These are phyloP conservation scores for Globisporangium nagaii DNA, from an alignment of 352 stramenopile species.

Conservation along the genomic window DNA sequence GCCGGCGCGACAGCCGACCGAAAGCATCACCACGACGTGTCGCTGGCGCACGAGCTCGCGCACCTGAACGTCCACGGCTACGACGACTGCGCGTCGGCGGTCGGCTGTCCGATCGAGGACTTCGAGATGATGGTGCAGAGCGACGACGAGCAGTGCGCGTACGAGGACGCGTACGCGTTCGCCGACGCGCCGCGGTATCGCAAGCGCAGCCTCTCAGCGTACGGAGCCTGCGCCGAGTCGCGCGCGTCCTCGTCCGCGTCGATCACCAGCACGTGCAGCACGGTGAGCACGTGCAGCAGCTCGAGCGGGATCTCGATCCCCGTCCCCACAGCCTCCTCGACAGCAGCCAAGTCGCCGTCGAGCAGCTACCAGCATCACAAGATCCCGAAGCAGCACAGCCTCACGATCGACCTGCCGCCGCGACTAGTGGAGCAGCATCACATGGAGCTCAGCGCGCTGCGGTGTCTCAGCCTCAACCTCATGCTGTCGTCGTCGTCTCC, in stretches of 20 bases:
- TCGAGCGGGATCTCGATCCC: constrained; percentile 1
- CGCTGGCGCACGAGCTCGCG: constrained; percentile 19
- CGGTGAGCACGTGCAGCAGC: background rate
- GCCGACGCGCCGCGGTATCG: constrained; percentile 22
- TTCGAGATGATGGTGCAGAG: background rate
- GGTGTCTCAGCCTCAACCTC: constrained; percentile 49
- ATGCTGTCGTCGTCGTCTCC: constrained; percentile 27
- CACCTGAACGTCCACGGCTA: constrained; percentile 17
- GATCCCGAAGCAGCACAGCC: constrained; percentile 10
- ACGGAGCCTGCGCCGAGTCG: constrained; percentile 17
- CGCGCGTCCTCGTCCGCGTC: constrained; percentile 5
- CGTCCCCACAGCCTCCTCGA: constrained; percentile 7
- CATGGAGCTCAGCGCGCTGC: constrained; percentile 38
- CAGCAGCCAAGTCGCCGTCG: background rate
- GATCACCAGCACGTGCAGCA: constrained; percentile 5
- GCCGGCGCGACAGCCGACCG: constrained; percentile 14
- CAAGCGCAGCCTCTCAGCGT: constrained; percentile 13
- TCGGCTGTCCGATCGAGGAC: constrained; percentile 17
- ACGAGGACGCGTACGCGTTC: constrained; percentile 19
- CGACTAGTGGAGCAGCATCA: constrained; percentile 31
- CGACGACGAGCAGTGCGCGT: background rate
- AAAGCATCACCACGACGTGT: constrained; percentile 20
- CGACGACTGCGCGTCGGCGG: constrained; percentile 28
- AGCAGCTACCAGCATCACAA: constrained; percentile 1
- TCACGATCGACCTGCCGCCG: constrained; percentile 12